These are phyloP conservation scores for Sporothrix protearum DNA, from an alignment of 2,329 filamentous ascomycete genomes.

Conservation along the genomic window DNA sequence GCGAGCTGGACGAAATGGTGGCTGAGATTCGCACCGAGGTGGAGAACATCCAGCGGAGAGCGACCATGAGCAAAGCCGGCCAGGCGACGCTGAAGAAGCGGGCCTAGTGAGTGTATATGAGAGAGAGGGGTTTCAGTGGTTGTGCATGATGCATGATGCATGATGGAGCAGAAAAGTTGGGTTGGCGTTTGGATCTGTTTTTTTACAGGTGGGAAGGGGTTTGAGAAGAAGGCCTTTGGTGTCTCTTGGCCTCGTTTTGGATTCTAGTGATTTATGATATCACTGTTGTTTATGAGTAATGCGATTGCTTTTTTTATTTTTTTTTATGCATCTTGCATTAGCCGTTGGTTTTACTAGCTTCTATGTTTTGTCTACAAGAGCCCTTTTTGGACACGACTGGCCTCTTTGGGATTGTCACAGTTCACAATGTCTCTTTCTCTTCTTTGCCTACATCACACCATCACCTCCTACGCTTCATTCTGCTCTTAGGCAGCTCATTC, in stretches of 20 bases:
- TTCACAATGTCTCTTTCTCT: background rate
- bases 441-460: background rate
- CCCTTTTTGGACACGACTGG: background rate
- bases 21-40: slow-evolving; percentile 71
- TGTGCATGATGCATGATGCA: no score
- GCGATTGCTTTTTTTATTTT: background rate
- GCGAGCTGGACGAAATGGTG: slow-evolving; percentile 74
- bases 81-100: slow-evolving; percentile 11
- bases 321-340: no score
- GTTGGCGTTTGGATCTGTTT: slow-evolving; percentile 1
- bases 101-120: background rate
- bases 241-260: background rate
- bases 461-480: background rate
- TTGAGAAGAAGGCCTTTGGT: background rate
- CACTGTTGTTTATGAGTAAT: background rate
- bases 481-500: background rate
- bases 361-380: background rate
- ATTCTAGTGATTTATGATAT: background rate
- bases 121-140: background rate
- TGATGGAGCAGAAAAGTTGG: background rate
- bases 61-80: slow-evolving; percentile 27
- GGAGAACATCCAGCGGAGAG: slow-evolving; percentile 47
- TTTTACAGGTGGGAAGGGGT: background rate
- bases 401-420: no score
- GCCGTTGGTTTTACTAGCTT: background rate